Percentiles rank a stretch among this genome's conserved stretches.
Evolutionary conservation across 106 monocot species (phyloP).

Genomic region (Allium cepa): DNA sequence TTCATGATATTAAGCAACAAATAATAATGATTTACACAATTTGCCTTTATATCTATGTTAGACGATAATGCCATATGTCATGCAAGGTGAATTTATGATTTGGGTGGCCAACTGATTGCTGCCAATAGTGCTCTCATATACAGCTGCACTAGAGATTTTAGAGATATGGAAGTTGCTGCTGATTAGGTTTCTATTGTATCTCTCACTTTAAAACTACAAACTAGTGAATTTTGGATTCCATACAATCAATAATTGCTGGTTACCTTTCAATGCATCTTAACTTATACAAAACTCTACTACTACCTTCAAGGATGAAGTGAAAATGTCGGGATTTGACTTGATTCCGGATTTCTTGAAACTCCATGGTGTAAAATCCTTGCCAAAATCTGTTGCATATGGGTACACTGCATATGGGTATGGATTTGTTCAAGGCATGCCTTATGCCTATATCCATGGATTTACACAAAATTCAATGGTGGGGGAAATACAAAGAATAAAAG

Average conservation of each 20-base stretch:
- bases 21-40: neutral
- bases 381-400: slow-evolving; percentile 48
- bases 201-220: slow-evolving; percentile 42
- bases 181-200: slow-evolving; percentile 39
- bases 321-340: slow-evolving; percentile 24
- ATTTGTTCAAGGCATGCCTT: slow-evolving; percentile 56
- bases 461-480: slow-evolving; percentile 49
- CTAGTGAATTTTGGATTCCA: neutral
- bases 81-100: slow-evolving; percentile 35
- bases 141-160: slow-evolving; percentile 24
- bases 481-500: slow-evolving; percentile 37
- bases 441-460: slow-evolving; percentile 54
- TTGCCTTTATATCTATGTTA: neutral
- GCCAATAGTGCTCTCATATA: slow-evolving; percentile 49
- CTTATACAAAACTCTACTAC: neutral
- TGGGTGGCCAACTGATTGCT: slow-evolving; percentile 54
- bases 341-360: slow-evolving; percentile 30
- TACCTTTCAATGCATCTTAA: neutral
- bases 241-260: neutral
- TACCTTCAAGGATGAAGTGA: slow-evolving; percentile 33
- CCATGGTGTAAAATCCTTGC: slow-evolving; percentile 22
- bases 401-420: slow-evolving; percentile 55
- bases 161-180: slow-evolving; percentile 37
- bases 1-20: too few relatives aligned
- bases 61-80: neutral